A percentile compares a stretch with the other conserved stretches of the same genome.
Evolutionary conservation across 495 filamentous ascomycete genomes (phyloP).

Genomic region (Cryomyces minteri): DNA sequence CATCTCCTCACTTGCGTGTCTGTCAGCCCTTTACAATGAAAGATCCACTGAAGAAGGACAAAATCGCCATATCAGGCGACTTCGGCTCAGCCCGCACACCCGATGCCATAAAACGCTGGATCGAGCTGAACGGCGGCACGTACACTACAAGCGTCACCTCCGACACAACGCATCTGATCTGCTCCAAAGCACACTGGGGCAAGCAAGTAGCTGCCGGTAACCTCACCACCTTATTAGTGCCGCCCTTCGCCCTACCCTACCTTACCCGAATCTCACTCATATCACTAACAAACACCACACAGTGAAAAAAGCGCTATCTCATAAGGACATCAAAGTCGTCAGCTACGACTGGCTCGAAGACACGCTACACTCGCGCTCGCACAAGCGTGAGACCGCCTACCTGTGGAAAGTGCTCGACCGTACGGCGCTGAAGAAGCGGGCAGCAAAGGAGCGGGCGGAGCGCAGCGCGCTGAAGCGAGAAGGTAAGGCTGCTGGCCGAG

Average conservation of each 20-base stretch:
- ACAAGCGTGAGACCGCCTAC: conserved; percentile 27
- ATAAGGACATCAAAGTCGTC: conserved; percentile 32
- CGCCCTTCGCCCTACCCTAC: not conserved
- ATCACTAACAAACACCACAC: not conserved
- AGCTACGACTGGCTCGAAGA: conserved; percentile 45
- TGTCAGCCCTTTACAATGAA: not conserved
- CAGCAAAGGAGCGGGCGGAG: conserved; percentile 11
- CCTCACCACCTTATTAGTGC: not conserved
- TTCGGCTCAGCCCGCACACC: conserved; percentile 19
- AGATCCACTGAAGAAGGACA: not conserved
- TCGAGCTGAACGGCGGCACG: conserved; percentile 31
- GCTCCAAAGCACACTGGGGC: conserved; percentile 31
- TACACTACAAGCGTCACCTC: conserved; percentile 22
- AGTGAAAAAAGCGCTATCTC: conserved; percentile 26
- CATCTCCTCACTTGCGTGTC: too few relatives aligned
- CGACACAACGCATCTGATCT: conserved; percentile 38
- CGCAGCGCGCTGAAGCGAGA: conserved; percentile 2
- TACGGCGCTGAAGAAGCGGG: too few relatives aligned
- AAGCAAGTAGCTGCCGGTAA: conserved; percentile 27
- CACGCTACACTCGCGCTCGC: conserved; percentile 19
- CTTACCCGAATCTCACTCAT: not conserved
- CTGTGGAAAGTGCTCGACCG: conserved; percentile 14
- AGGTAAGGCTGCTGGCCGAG: conserved; percentile 4
- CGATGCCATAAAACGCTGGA: conserved; percentile 34
- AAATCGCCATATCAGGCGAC: conserved; percentile 24